Percentiles rank a stretch among this genome's conserved stretches.
phyloP scores from a whole-genome alignment of 495 filamentous ascomycete species.

The Parathielavia appendiculata region DNA sequence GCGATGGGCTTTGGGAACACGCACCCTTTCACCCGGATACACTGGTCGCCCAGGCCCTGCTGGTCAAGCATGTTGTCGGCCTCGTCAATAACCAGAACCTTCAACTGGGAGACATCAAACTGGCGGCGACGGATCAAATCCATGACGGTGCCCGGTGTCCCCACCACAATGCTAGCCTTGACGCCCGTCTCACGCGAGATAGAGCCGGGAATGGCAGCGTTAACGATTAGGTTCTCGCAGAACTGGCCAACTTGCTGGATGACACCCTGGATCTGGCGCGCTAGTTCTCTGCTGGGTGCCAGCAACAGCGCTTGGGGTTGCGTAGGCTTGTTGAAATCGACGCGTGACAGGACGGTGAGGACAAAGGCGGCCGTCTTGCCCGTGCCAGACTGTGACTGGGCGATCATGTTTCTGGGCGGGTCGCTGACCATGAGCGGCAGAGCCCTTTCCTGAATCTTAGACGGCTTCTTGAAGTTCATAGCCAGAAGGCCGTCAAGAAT shows the following conservation, averaged over 20 bases:
- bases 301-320: slow-evolving; percentile 83
- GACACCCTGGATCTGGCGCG: slow-evolving; percentile 87
- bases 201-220: slow-evolving; percentile 75
- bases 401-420: slow-evolving; percentile 87
- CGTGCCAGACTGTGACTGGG: slow-evolving; percentile 96
- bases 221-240: slow-evolving; percentile 61
- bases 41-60: slow-evolving; percentile 93
- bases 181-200: slow-evolving; percentile 56
- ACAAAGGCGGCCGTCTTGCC: slow-evolving; percentile 98
- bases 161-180: slow-evolving; percentile 73
- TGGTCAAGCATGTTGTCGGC: slow-evolving; percentile 95
- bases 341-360: slow-evolving; percentile 78
- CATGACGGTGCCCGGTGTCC: slow-evolving; percentile 89
- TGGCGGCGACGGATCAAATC: slow-evolving; percentile 72
- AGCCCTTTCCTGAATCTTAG: slow-evolving; percentile 92
- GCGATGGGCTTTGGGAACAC: slow-evolving; percentile 24
- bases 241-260: slow-evolving; percentile 76
- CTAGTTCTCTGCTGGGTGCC: slow-evolving; percentile 89
- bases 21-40: slow-evolving; percentile 77
- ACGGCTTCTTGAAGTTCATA: slow-evolving; percentile 91
- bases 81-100: slow-evolving; percentile 83
- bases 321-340: slow-evolving; percentile 61
- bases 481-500: slow-evolving; percentile 57
- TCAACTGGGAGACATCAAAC: slow-evolving; percentile 59
- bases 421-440: slow-evolving; percentile 79